Evolutionary conservation across 2,329 filamentous ascomycete genomes (phyloP).

Genomic region (Ceratocystis destructans): DNA sequence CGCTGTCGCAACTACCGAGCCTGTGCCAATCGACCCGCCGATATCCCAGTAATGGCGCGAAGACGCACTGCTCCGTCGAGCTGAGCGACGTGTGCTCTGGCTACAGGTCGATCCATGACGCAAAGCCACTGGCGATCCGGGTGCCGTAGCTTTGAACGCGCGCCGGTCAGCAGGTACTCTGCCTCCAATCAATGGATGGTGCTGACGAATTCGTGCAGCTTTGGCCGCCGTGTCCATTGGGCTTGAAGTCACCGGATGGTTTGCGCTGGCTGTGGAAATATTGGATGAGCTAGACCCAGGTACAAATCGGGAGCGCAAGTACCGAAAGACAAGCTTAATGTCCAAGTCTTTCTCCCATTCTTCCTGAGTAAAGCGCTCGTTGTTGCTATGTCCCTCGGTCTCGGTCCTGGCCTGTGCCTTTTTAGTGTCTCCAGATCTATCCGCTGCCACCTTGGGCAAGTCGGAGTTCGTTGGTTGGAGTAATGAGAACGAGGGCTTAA

Average conservation of each 20-base stretch:
- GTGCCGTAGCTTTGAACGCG: conserved; percentile 41
- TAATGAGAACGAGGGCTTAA: conserved; percentile 21
- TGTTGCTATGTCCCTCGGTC: neutral
- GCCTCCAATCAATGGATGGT: conserved; percentile 71
- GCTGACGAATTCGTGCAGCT: conserved; percentile 70
- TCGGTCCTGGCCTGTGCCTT: neutral
- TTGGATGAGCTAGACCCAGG: conserved; percentile 34
- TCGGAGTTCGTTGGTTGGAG: conserved; percentile 23
- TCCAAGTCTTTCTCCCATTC: conserved; percentile 94
- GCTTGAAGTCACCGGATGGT: conserved; percentile 35
- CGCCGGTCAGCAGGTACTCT: conserved; percentile 40
- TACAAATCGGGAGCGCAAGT: conserved; percentile 59
- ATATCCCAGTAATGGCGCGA: conserved; percentile 88
- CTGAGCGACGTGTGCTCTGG: conserved; percentile 67
- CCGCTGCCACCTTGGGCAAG: conserved; percentile 13
- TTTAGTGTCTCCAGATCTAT: neutral
- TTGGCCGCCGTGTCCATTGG: conserved; percentile 58
- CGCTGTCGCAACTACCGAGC: conserved; percentile 42
- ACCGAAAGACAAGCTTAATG: conserved; percentile 81
- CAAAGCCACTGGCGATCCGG: conserved; percentile 35
- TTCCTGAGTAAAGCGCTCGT: conserved; percentile 45
- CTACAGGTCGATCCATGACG: conserved; percentile 58
- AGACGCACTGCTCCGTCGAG: conserved; percentile 52
- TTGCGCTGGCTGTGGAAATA: conserved; percentile 31
- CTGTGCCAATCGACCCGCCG: conserved; percentile 64